Percentiles rank a stretch among this genome's conserved stretches.
Evolutionary conservation across 2,329 filamentous ascomycete species (phyloP).

Genomic region (Aspergillus luchuensis): DNA sequence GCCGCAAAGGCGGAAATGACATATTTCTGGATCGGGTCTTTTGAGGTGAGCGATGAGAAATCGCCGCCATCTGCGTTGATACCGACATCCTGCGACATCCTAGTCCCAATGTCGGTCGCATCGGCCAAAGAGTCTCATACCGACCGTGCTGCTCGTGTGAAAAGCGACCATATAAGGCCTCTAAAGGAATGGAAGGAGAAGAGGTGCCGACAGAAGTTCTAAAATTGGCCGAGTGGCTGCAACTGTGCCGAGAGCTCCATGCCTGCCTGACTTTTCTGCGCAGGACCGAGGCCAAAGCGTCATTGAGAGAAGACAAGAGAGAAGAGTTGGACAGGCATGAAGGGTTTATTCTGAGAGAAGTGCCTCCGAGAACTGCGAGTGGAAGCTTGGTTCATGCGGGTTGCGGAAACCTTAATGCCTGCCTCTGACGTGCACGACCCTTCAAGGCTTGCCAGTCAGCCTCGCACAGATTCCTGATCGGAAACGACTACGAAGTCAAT

Average conservation of each 20-base stretch:
- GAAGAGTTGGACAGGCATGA: not conserved
- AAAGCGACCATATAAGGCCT: not conserved
- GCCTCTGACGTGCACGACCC: not conserved
- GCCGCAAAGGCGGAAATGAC: constrained; percentile 43
- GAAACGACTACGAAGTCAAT: not conserved
- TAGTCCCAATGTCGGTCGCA: not conserved
- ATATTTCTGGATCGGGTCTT: constrained; percentile 3
- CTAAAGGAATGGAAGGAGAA: not conserved
- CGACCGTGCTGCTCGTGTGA: not conserved
- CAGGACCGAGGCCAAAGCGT: not conserved
- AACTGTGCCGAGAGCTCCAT: not conserved
- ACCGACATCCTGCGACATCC: not conserved
- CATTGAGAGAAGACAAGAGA: not conserved
- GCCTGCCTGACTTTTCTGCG: not conserved
- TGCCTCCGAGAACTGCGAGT: too few relatives aligned
- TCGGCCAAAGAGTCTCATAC: not conserved
- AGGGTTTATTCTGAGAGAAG: not conserved
- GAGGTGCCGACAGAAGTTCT: not conserved
- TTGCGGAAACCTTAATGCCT: not conserved
- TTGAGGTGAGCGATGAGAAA: not conserved
- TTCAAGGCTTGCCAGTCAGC: not conserved
- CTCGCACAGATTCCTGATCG: not conserved
- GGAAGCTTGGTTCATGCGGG: not conserved
- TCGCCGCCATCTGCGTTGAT: not conserved
- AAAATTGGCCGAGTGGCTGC: not conserved